Evolutionary conservation across 2,329 filamentous ascomycete genomes (phyloP).

Genomic region (Aspergillus hortae): DNA sequence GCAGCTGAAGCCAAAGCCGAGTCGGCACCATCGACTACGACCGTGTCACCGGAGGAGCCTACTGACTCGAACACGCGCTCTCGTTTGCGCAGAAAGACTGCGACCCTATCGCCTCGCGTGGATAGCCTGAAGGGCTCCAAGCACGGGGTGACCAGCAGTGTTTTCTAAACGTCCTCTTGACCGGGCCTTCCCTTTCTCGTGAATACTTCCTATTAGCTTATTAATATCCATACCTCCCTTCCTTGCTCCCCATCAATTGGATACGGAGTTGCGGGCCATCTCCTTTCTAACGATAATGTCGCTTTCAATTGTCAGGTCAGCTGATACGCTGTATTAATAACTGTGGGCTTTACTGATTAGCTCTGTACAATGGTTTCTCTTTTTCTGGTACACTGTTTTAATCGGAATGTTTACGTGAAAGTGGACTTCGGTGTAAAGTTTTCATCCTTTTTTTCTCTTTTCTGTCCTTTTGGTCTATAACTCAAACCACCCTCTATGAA

Average conservation of each 20-base stretch:
- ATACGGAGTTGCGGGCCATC: conserved; percentile 31
- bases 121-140: conserved; percentile 34
- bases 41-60: conserved; percentile 23
- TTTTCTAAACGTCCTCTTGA: conserved; percentile 28
- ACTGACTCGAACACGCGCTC: conserved; percentile 23
- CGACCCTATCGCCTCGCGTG: conserved; percentile 24
- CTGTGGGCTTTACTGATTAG: conserved; percentile 16
- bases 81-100: conserved; percentile 36
- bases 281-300: conserved; percentile 18
- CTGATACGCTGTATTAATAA: conserved; percentile 33
- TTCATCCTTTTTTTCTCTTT: neutral
- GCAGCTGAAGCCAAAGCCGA: conserved; percentile 20
- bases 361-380: conserved; percentile 23
- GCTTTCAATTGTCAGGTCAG: conserved; percentile 11
- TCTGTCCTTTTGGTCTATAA: neutral
- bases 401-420: conserved; percentile 2
- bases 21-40: conserved; percentile 18
- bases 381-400: conserved; percentile 15
- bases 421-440: neutral
- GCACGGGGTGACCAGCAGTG: conserved; percentile 38
- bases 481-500: neutral
- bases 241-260: conserved; percentile 1
- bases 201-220: conserved; percentile 4
- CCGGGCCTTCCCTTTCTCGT: neutral
- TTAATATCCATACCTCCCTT: conserved; percentile 2